Percentiles rank a stretch among this genome's conserved stretches.
These are phyloP conservation scores for Apium graveolens DNA, from an alignment of 129 eudicot species.

Conservation along the genomic window DNA sequence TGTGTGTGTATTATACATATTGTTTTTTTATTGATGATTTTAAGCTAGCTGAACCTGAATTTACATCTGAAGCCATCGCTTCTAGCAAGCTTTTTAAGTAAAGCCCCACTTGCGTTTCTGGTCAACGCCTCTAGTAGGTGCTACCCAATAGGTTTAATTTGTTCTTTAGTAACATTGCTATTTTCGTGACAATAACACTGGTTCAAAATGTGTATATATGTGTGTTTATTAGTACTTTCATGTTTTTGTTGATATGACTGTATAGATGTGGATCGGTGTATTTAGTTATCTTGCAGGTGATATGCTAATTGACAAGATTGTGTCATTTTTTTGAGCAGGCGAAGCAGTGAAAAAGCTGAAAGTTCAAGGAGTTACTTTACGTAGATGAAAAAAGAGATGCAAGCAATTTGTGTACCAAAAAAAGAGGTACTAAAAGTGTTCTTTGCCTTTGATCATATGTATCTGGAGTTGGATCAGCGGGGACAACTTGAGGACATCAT, in stretches of 20 bases:
- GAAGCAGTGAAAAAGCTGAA: constrained; percentile 11
- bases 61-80: neutral
- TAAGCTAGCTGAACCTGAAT: neutral
- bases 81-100: neutral
- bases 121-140: neutral
- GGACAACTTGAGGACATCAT: constrained; percentile 3
- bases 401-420: neutral
- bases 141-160: neutral
- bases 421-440: neutral
- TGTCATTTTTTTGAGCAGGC: constrained; percentile 15
- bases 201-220: neutral
- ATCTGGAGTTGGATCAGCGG: neutral
- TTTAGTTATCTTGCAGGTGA: neutral
- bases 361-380: neutral
- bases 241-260: neutral
- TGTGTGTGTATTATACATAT: no score
- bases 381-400: constrained; percentile 7
- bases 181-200: neutral
- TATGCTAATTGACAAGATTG: constrained; percentile 2
- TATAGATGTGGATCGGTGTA: neutral
- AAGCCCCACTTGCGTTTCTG: neutral
- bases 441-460: neutral
- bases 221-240: neutral
- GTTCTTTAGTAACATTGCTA: neutral
- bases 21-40: no score